phyloP scores from a whole-genome alignment of 2,329 filamentous ascomycete species.

The Colletotrichum brevisporum region DNA sequence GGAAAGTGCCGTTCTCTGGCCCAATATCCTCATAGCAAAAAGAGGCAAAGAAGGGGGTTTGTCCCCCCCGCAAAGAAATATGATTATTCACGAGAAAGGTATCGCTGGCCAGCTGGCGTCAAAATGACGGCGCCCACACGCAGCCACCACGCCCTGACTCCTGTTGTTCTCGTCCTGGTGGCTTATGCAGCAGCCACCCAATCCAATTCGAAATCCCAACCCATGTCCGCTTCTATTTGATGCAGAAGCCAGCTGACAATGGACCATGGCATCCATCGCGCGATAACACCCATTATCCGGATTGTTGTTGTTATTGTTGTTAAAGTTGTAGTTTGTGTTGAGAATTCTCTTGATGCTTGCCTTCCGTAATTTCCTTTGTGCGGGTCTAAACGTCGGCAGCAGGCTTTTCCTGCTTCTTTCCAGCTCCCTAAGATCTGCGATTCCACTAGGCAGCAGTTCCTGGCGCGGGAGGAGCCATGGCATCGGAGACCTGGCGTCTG shows the following conservation, averaged over 20 bases:
- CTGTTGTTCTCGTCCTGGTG: conserved; percentile 12
- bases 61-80: conserved; percentile 33
- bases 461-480: conserved; percentile 44
- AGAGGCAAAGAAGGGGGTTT: conserved; percentile 25
- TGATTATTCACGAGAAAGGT: conserved; percentile 39
- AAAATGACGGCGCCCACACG: conserved; percentile 12
- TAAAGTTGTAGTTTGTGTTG: not conserved
- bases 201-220: conserved; percentile 24
- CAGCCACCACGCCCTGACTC: conserved; percentile 7
- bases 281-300: conserved; percentile 17
- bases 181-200: conserved; percentile 29
- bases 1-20: conserved; percentile 23
- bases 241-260: conserved; percentile 30
- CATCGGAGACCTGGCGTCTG: conserved; percentile 47
- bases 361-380: too few species aligned
- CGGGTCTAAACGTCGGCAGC: too few species aligned
- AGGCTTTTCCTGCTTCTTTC: not conserved
- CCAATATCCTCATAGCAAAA: conserved; percentile 16
- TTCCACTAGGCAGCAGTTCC: conserved; percentile 58
- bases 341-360: too few species aligned
- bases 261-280: not conserved
- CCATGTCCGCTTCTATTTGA: conserved; percentile 15
- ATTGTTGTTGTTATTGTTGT: conserved; percentile 2
- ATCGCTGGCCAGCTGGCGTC: conserved; percentile 17
- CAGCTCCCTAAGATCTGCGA: conserved; percentile 31